These are phyloP conservation scores for Ascochyta clinopodiicola DNA, from an alignment of 2,329 filamentous ascomycete genomes.

Conservation along the genomic window DNA sequence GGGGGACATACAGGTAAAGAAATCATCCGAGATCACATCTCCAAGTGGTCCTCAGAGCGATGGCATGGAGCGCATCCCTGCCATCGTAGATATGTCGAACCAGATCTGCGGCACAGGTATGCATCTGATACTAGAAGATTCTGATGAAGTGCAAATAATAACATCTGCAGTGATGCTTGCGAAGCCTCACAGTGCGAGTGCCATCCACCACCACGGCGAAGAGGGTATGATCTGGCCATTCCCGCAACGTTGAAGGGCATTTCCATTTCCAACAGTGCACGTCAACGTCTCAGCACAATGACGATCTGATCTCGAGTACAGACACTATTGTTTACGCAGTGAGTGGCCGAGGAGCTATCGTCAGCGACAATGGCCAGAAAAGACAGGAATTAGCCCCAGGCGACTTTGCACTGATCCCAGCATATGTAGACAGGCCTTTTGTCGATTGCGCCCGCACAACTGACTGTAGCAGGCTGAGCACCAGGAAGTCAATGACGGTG, in stretches of 20 bases:
- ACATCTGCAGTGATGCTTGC: conserved; percentile 64
- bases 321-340: conserved; percentile 73
- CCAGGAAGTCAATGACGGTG: conserved; percentile 71
- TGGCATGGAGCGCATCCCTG: conserved; percentile 60
- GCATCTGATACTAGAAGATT: conserved; percentile 28
- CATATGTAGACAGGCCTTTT: conserved; percentile 52
- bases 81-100: conserved; percentile 69
- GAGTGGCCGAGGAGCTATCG: conserved; percentile 66
- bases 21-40: conserved; percentile 37
- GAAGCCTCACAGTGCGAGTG: conserved; percentile 66
- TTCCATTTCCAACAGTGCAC: not conserved
- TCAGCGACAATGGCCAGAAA: conserved; percentile 63
- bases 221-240: conserved; percentile 58
- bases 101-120: conserved; percentile 71
- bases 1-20: conserved; percentile 39
- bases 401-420: conserved; percentile 74
- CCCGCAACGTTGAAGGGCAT: not conserved
- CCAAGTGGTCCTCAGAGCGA: conserved; percentile 55
- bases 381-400: conserved; percentile 66
- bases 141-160: not conserved
- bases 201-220: conserved; percentile 73
- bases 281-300: not conserved
- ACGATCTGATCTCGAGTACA: conserved; percentile 36
- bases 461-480: conserved; percentile 61
- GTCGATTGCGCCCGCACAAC: not conserved